These are phyloP conservation scores for Boletus pseudo-olivaceus DNA, from an alignment of 768 basidiomycete genomes.

Conservation along the genomic window DNA sequence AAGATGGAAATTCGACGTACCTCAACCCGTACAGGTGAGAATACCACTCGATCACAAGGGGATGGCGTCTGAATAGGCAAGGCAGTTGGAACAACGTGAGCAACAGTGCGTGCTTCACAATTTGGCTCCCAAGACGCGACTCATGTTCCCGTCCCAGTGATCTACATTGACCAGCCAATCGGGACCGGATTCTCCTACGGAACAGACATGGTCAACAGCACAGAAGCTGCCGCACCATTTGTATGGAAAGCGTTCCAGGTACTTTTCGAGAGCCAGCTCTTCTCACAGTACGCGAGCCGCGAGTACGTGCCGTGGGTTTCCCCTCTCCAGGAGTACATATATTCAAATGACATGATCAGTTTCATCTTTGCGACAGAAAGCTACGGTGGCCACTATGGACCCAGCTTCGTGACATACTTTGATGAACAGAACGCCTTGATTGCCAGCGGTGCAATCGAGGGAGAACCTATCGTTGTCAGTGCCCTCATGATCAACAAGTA, in stretches of 20 bases:
- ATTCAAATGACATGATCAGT: constrained; percentile 26
- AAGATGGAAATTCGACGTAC: constrained; percentile 48
- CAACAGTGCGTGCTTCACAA: constrained; percentile 46
- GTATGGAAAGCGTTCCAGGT: constrained; percentile 65
- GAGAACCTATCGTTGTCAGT: constrained; percentile 50
- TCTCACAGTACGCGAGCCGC: constrained; percentile 48
- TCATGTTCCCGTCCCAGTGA: constrained; percentile 39
- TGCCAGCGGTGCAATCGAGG: constrained; percentile 39
- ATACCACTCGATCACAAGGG: not conserved
- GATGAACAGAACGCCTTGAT: constrained; percentile 59
- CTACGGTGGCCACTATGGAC: constrained; percentile 68
- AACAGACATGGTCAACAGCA: constrained; percentile 49
- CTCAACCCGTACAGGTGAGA: constrained; percentile 59
- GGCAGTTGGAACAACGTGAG: constrained; percentile 64
- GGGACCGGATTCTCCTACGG: constrained; percentile 65
- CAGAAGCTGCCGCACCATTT: constrained; percentile 48
- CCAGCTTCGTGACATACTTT: constrained; percentile 61
- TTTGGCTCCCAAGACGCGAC: not conserved
- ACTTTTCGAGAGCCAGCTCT: constrained; percentile 53
- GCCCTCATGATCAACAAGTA: constrained; percentile 67
- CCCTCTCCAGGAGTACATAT: not conserved
- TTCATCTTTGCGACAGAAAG: constrained; percentile 66
- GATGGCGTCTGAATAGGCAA: not conserved
- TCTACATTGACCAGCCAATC: constrained; percentile 70
- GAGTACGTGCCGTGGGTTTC: constrained; percentile 38